Conservation (phyloP, 257 asterid genomes). For the Solanum dulcamara region DNA sequence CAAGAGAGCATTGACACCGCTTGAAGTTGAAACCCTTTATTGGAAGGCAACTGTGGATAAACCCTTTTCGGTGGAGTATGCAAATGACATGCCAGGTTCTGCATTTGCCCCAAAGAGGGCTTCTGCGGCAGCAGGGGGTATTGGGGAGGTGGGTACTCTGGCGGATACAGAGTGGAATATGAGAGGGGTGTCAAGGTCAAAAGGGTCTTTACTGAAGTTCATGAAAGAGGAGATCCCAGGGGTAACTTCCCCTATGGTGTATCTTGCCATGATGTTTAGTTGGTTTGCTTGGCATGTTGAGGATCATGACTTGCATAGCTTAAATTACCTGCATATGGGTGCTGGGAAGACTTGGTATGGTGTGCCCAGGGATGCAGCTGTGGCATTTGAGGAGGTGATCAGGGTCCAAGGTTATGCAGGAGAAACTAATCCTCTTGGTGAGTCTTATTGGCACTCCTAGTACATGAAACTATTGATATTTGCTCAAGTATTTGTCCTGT, state of each 20-base stretch:
- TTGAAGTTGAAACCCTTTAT: conserved; percentile 74
- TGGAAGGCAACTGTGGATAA: conserved; percentile 96
- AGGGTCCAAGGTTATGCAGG: conserved; percentile 96
- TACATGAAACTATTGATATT: background rate
- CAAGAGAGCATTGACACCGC: conserved; percentile 38
- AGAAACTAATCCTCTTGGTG: conserved; percentile 94
- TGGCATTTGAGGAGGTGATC: conserved; percentile 90
- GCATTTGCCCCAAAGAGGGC: conserved; percentile 50
- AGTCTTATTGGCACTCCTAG: conserved; percentile 2
- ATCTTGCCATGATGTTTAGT: conserved; percentile 97
- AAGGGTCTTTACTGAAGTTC: conserved; percentile 69
- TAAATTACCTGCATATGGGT: conserved; percentile 87
- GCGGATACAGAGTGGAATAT: conserved; percentile 97
- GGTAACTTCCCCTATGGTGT: conserved; percentile 97
- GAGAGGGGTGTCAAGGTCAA: conserved; percentile 92
- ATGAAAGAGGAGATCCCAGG: conserved; percentile 99
- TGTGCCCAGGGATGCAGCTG: conserved; percentile 88
- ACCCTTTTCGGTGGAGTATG: conserved; percentile 92
- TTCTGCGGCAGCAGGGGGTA: conserved; percentile 19
- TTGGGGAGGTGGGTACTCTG: conserved; percentile 26
- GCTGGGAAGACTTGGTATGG: conserved; percentile 98
- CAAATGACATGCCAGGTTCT: conserved; percentile 99
- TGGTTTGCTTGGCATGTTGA: conserved; percentile 99
- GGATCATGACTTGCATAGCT: conserved; percentile 98
- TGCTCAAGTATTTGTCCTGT: background rate